These are phyloP conservation scores for Trichosporon ovoides DNA, from an alignment of 1,284 basidiomycete species.

Conservation along the genomic window DNA sequence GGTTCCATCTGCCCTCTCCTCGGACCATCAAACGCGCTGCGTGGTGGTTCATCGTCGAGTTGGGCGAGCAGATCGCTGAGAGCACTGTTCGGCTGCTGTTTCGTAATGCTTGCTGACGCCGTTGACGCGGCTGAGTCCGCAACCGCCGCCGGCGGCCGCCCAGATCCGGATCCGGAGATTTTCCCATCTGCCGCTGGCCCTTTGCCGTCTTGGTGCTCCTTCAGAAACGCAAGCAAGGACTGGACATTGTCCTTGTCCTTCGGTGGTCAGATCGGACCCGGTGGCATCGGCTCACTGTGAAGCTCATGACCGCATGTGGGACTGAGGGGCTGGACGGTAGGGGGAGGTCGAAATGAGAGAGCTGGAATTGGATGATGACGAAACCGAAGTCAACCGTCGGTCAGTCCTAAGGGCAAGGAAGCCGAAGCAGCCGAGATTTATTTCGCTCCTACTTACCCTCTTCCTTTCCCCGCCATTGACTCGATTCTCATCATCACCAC, in stretches of 20 bases:
- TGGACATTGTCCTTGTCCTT: conserved; percentile 22
- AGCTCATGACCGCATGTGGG: not conserved
- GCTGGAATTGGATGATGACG: conserved; percentile 2
- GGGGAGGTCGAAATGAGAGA: not conserved
- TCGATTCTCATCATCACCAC: not conserved
- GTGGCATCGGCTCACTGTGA: not conserved
- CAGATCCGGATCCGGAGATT: not conserved
- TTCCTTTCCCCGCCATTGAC: not conserved
- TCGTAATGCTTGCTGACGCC: not conserved
- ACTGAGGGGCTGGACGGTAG: not conserved
- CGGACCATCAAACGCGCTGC: conserved; percentile 14
- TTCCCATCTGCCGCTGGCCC: conserved; percentile 5
- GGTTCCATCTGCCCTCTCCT: conserved; percentile 31
- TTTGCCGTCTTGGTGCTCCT: conserved; percentile 29
- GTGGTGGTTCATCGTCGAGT: conserved; percentile 1
- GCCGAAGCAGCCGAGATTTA: conserved; percentile 5
- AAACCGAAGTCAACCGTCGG: not conserved
- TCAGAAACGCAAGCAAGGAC: conserved; percentile 36
- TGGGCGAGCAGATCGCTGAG: conserved; percentile 15
- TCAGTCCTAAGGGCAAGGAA: not conserved
- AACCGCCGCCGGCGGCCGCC: not conserved
- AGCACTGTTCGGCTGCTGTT: not conserved
- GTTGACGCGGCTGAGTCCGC: not conserved
- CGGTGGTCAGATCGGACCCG: not conserved
- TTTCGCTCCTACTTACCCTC: not conserved